Conservation (phyloP, 768 basidiomycete genomes). For the Tulasnella sp. region DNA sequence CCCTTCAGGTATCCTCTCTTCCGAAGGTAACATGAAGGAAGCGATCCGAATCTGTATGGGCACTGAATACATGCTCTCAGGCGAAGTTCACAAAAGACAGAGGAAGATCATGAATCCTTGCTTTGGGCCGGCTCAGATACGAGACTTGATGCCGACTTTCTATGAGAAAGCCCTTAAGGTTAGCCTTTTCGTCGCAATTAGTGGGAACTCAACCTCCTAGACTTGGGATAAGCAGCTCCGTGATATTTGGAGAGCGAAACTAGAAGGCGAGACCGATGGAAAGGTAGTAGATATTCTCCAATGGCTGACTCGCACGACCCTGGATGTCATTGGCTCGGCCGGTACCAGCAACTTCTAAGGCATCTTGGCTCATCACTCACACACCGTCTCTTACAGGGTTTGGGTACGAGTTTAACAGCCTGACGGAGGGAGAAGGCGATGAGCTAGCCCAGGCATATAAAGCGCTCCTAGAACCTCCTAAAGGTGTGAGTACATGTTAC, state of each 20-base stretch:
- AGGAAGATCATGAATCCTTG: conserved; percentile 49
- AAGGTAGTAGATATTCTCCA: conserved; percentile 18
- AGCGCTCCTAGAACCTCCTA: conserved; percentile 31
- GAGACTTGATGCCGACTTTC: conserved; percentile 56
- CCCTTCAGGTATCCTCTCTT: conserved; percentile 4
- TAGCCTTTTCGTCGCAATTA: neutral
- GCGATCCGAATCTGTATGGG: neutral
- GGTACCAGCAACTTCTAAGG: conserved; percentile 14
- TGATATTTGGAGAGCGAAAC: neutral
- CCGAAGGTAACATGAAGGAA: conserved; percentile 3
- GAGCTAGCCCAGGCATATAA: conserved; percentile 37
- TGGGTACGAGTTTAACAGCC: conserved; percentile 38
- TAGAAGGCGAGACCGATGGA: neutral
- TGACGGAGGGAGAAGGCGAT: conserved; percentile 33
- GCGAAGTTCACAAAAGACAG: conserved; percentile 20
- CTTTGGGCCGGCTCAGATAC: conserved; percentile 57
- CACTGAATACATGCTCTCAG: neutral
- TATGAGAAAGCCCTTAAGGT: conserved; percentile 53
- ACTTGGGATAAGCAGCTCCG: neutral
- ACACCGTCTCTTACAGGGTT: conserved; percentile 30
- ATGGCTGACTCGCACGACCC: conserved; percentile 27
- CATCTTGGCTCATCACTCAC: neutral
- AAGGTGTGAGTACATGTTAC: neutral
- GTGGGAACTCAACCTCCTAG: neutral
- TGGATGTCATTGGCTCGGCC: conserved; percentile 32